phyloP scores from a whole-genome alignment of 306 rosid genomes.

The Pterocarpus santalinus region DNA sequence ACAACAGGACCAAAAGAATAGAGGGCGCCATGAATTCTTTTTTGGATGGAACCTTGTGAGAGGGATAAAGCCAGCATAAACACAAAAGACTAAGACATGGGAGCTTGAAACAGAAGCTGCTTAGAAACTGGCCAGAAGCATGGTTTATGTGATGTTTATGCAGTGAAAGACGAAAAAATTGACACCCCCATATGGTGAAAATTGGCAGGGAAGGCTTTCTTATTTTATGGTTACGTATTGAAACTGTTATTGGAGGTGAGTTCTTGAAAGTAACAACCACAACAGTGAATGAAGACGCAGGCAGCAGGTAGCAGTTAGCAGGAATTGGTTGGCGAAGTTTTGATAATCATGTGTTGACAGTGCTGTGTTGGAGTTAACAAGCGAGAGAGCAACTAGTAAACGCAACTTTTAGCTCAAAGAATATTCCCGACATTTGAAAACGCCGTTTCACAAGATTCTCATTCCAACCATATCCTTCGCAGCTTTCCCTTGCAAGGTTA shows the following conservation, averaged over 20 bases:
- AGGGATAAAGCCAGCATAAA: not conserved
- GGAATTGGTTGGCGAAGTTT: slow-evolving; percentile 32
- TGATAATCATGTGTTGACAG: not conserved
- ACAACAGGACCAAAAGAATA: slow-evolving; percentile 37
- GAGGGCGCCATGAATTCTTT: slow-evolving; percentile 49
- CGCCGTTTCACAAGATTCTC: slow-evolving; percentile 21
- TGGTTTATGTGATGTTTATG: not conserved
- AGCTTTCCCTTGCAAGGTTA: no score
- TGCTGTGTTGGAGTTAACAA: slow-evolving; percentile 8
- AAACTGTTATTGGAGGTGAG: slow-evolving; percentile 1
- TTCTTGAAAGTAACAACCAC: slow-evolving; percentile 18
- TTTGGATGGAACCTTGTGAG: slow-evolving; percentile 38
- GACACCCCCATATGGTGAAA: slow-evolving; percentile 37
- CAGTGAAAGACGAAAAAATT: slow-evolving; percentile 32
- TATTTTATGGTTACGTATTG: not conserved
- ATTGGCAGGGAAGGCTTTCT: not conserved
- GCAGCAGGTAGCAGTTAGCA: not conserved
- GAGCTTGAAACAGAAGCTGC: slow-evolving; percentile 7
- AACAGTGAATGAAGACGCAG: not conserved
- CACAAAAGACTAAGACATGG: not conserved
- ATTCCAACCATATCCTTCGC: not conserved
- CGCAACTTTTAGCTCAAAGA: not conserved
- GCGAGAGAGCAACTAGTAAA: not conserved
- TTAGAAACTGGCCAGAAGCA: not conserved
- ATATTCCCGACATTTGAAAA: slow-evolving; percentile 25